Percentiles rank a stretch among this genome's conserved stretches.
Evolutionary conservation across 257 asterid genomes (phyloP).

Genomic region (Catharanthus roseus): DNA sequence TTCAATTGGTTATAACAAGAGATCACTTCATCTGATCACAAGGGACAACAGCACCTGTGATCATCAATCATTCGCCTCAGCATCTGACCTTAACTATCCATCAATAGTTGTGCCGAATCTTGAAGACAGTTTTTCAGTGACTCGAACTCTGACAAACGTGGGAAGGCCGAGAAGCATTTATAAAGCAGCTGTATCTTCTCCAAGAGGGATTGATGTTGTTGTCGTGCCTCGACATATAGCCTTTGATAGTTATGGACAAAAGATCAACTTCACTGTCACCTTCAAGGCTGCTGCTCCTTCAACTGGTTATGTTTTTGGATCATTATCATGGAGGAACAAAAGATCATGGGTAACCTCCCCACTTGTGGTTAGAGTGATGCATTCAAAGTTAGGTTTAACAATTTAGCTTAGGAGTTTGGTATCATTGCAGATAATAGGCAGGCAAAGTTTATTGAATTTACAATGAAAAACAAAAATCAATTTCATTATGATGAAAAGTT

Average conservation of each 20-base stretch:
- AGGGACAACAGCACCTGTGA: constrained; percentile 73
- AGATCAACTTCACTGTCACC: constrained; percentile 51
- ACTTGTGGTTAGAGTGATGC: constrained; percentile 47
- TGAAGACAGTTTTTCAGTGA: constrained; percentile 35
- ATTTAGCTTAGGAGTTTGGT: constrained; percentile 14
- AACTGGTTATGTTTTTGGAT: constrained; percentile 70
- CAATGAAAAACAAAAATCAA: background rate
- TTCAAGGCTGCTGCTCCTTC: constrained; percentile 59
- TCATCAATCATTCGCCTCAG: constrained; percentile 34
- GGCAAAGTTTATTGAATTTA: background rate
- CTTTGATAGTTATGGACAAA: constrained; percentile 53
- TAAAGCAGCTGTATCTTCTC: constrained; percentile 58
- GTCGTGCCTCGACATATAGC: constrained; percentile 57
- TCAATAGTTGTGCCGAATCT: constrained; percentile 67
- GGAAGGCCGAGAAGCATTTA: constrained; percentile 54
- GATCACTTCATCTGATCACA: constrained; percentile 60
- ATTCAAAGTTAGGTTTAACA: constrained; percentile 35
- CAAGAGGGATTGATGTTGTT: constrained; percentile 56
- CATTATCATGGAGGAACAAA: constrained; percentile 72
- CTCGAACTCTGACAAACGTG: constrained; percentile 75
- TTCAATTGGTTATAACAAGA: constrained; percentile 70
- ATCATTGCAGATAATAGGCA: constrained; percentile 7
- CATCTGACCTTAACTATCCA: constrained; percentile 78
- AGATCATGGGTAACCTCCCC: constrained; percentile 62
- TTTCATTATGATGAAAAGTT: constrained; percentile 3